These are phyloP conservation scores for Cladosporium sp. DNA, from an alignment of 2,329 filamentous ascomycete genomes.

Conservation along the genomic window DNA sequence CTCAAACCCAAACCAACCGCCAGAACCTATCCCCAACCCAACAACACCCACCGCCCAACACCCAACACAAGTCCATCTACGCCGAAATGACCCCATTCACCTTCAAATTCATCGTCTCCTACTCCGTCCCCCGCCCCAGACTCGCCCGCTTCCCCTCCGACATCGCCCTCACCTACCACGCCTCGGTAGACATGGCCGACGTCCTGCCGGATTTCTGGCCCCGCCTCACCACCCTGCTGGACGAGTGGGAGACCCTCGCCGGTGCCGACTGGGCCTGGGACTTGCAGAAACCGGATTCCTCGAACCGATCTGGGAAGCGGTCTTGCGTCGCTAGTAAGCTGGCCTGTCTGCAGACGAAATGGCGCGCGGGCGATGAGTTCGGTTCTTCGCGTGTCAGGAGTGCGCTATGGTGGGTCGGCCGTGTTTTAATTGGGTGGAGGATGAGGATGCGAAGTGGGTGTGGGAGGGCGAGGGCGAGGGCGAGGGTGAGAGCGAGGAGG, in stretches of 20 bases:
- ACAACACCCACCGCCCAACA: neutral
- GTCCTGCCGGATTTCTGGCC: constrained; percentile 14
- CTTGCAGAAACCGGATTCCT: constrained; percentile 12
- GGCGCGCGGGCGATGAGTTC: constrained; percentile 20
- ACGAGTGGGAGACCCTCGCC: constrained; percentile 20
- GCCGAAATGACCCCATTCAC: neutral
- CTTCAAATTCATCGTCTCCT: constrained; percentile 8
- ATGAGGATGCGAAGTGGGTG: constrained; percentile 19
- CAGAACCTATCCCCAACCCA: too few relatives aligned
- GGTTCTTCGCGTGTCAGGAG: constrained; percentile 23
- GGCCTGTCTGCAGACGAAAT: constrained; percentile 16
- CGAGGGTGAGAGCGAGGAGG: constrained; percentile 24
- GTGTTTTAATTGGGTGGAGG: constrained; percentile 20
- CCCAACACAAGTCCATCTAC: neutral
- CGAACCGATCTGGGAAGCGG: neutral
- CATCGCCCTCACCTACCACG: neutral
- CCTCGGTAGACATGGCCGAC: constrained; percentile 11
- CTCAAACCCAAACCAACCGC: neutral
- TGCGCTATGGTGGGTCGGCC: constrained; percentile 21
- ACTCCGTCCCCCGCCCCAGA: neutral
- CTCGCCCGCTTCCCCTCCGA: too few relatives aligned
- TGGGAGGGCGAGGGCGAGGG: constrained; percentile 21
- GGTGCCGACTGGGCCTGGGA: constrained; percentile 23
- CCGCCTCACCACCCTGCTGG: constrained; percentile 13
- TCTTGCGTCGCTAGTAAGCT: constrained; percentile 23